A percentile compares a stretch with the other conserved stretches of the same genome.
phyloP scores from a whole-genome alignment of 345 rosid species.

The Dimocarpus longan region DNA sequence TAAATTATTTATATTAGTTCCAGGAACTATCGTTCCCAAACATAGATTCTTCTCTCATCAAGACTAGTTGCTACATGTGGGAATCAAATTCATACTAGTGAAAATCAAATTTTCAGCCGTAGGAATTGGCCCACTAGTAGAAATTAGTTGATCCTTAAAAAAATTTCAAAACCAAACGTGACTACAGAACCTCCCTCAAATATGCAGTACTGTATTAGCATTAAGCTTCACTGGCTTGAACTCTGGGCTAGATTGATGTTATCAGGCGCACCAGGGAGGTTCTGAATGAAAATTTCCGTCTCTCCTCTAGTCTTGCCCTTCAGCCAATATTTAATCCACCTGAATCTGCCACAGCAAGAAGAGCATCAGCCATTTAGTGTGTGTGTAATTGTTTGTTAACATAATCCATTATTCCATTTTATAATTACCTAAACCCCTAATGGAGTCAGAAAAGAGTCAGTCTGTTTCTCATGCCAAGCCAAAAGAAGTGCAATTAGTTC shows the following conservation, averaged over 20 bases:
- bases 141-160: too few species aligned
- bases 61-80: too few species aligned
- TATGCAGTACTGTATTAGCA: not conserved
- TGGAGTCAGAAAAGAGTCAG: too few species aligned
- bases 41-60: not conserved
- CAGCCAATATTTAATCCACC: slow-evolving; percentile 55
- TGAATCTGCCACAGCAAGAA: slow-evolving; percentile 29
- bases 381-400: too few species aligned
- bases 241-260: slow-evolving; percentile 59
- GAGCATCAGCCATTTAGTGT: not conserved
- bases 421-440: too few species aligned
- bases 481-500: not conserved
- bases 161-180: too few species aligned
- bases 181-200: too few species aligned
- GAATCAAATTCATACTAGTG: too few species aligned
- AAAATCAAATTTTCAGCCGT: too few species aligned
- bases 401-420: too few species aligned
- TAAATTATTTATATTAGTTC: not conserved
- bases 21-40: not conserved
- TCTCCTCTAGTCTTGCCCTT: slow-evolving; percentile 37
- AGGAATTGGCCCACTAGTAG: too few species aligned
- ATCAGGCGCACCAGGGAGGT: slow-evolving; percentile 57
- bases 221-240: not conserved
- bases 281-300: slow-evolving; percentile 43
- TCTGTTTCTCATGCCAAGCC: too few species aligned